Evolutionary conservation across 1,284 basidiomycete genomes (phyloP), one percentile per base, ranked within the genome.

Genomic region (Pseudozyma pruni): DNA sequence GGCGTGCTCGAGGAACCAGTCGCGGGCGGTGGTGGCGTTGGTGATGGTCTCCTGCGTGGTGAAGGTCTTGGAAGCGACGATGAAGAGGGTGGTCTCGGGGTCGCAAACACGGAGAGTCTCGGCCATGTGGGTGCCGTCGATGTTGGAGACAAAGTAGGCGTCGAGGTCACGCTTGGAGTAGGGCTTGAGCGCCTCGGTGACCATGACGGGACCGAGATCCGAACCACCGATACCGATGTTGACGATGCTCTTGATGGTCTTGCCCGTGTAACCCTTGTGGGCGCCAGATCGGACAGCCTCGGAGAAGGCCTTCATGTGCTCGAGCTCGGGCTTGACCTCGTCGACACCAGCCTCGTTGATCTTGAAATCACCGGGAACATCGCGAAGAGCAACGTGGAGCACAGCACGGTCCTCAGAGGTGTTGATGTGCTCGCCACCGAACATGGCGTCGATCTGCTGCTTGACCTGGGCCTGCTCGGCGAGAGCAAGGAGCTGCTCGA

Each of bases 31-130:
- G 83, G 92, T 91, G 27, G 95, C 95, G 83, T 98, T 98, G 74
- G 95, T 98, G 85, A 98, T 97, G 37, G 95, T 98, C 86, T 98
- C 96, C 85, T 98, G 95, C 11, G 95, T 98, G 39, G 95, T 98
- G 84, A 98, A 98, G 0, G 96, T 98, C 88, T 98, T 98, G 84
- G 89, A 91, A 31, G 95, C 95, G 75, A 98, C 90, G 85, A 98
- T 96, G 87, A 98, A 98, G 62, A 98, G 86, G 4, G 95, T 98
- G 16, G 90, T 90, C 84, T 98, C 94, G 1, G 93, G 91, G 84
- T 98, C 87, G 84, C 91, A 93, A 46, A 87, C 79, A 58, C 88
- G 88, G 29, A 96, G 84, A 2, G 90, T 91, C 86, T 98, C 95
- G 23, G 93, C 92, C 66, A 98, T 87, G 83, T 98, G 96, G 3